Evolutionary conservation across 805 yeast species (phyloP), one percentile per base, ranked within the genome.

Genomic region (Schwanniomyces vanrijiae): DNA sequence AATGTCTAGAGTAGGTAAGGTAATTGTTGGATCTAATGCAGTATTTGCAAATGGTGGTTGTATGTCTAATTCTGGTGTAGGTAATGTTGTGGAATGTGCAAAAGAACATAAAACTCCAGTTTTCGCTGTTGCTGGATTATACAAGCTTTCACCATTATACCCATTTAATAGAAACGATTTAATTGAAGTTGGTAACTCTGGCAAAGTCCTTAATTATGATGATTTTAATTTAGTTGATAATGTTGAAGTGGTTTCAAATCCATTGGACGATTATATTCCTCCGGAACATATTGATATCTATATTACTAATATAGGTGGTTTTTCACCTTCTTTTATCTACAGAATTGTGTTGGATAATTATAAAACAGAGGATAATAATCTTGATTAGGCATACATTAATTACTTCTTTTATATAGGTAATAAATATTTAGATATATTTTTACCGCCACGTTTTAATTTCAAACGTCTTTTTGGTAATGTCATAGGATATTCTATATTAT

Each of bases 1-100:
- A 40, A 94, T 94, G 98, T 88, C 97, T 33, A 77, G 97, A 54
- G 98, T 94, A 4, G 97, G 97, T 38, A 95, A 95, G 65, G 99
- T 94, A 25, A 82, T 94, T 49, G 81, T 95, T 45, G 97, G 98
- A 33, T 86, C 98, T 4, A 80, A 88, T 51, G 83, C 96, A 0
- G 97, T 94, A 4, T 87, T 94, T 64, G 96, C 96, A 44, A 94
- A 94, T 61, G 99, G 99, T 50, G 97, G 98, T 9, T 87, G 96
- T 54, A 81, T 90, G 42, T 82, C 96, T 2, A 82, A 86, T 21
- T 82, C 96, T 1, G 99, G 99, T 44, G 96, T 88, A 24, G 88
- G 96, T 24, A 80, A 90, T 42, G 97, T 90, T 9, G 91, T 95
- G 55, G 96, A 91, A 68, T 88, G 96, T 69, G 99, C 99, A 22